A percentile compares a stretch with the other conserved stretches of the same genome.
phyloP scores from a whole-genome alignment of 1,284 basidiomycete genomes.

The Veloboletus limbatus region DNA sequence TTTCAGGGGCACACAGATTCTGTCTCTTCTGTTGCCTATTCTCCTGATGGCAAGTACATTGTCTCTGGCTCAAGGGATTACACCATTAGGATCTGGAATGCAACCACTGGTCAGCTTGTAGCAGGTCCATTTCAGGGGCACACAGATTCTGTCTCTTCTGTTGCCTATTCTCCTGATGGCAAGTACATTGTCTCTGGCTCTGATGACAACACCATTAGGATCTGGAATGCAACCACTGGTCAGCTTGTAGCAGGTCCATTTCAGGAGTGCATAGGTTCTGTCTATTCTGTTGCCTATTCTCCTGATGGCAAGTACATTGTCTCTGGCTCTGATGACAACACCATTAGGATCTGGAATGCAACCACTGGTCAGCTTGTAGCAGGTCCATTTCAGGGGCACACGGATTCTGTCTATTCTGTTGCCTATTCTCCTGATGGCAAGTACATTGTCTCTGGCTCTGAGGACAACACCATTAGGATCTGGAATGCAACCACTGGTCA shows the following conservation, averaged over 20 bases:
- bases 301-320: not conserved
- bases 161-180: slow-evolving; percentile 2
- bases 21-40: not conserved
- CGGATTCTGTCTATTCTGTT: not conserved
- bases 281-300: not conserved
- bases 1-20: not conserved
- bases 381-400: not conserved
- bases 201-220: not conserved
- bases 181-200: not conserved
- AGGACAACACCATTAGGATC: not conserved
- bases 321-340: not conserved
- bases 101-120: not conserved
- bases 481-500: not conserved
- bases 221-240: not conserved
- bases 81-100: not conserved
- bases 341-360: slow-evolving; percentile 2
- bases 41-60: not conserved
- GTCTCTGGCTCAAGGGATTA: too few relatives aligned
- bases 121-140: not conserved
- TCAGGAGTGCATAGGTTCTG: not conserved
- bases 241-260: not conserved
- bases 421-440: not conserved
- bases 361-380: not conserved
- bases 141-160: not conserved
- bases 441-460: too few relatives aligned